Evolutionary conservation across 1,139 yeast genomes (phyloP), one percentile per base, ranked within the genome.

Genomic region (Geotrichum siamense): DNA sequence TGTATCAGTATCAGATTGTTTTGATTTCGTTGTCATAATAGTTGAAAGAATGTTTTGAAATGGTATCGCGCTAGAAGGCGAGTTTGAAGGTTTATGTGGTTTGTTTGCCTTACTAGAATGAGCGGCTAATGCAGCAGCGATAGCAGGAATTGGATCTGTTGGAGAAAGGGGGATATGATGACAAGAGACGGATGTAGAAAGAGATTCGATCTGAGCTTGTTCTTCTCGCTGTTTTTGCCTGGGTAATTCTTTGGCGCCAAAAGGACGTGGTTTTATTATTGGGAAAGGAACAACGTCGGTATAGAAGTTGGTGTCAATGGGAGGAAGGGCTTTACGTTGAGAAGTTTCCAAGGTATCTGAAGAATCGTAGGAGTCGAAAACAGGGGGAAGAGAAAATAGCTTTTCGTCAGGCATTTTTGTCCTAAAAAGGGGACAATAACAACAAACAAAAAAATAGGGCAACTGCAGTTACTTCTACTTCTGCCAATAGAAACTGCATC

Each of bases 201-300:
- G 25, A 2, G 39, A 43, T 26, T 21, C 43, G 17, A 43, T 37
- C 26, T 43, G 47, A 2, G 47, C 29, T 19, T 35, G 43, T 26
- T 43, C 47, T 36, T 43, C 47, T 40, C 22, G 29, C 16, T 43
- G 38, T 29, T 43, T 43, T 39, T 43, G 47, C 16, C 47, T 38
- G 13, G 47, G 47, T 4, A 43, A 38, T 29, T 43, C 47, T 16
- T 35, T 39, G 2, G 47, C 36, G 38, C 39, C 43, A 22, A 43
- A 43, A 2, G 47, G 47, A 19, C 47, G 43, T 3, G 47, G 36
- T 30, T 34, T 42, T 12, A 43, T 35, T 22, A 33, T 39, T 15
- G 47, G 47, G 29, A 43, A 43, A n/a, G 47, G 47, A 9, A 39
- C 33, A 12, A 30, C 46, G 22, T 42, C 45, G 6, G 39, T 26